Base-by-base conservation (phyloP, 2,329 filamentous ascomycete genomes). In the Fusarium staphyleae region DNA sequence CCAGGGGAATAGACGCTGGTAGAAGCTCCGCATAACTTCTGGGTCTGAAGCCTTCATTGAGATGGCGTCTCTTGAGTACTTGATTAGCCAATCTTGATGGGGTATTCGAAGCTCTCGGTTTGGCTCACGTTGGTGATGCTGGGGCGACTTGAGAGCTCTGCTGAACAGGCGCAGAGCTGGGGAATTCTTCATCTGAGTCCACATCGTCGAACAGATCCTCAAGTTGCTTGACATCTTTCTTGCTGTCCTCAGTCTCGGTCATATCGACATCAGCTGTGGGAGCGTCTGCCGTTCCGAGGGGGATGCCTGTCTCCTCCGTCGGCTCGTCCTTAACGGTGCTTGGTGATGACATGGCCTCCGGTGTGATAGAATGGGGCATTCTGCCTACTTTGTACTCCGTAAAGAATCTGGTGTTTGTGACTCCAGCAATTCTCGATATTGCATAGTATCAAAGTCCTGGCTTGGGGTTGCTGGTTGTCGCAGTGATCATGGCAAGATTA, bases 1-100 rank as follows among this genome's bases (percentile, higher is more conserved):
- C 81, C 96, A 99, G 4, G 95, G 95, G 67, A 98, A 98, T 30
- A 99, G 81, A 40, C 95, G 90, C 70, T 96, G 90, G 72, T 99
- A 99, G 77, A 97, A 99, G 60, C 89, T 90, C 66, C 90, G 86
- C 86, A 98, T 92, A 10, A 96, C 84, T 69, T 93, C 90, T 2
- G 90, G 87, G 64, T 96, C 91, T 32, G 86, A 89, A 34, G 83
- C 79, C 30, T 74, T 77, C 28, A 80, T 65, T 0, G 73, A 67
- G 12, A 72, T 55, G 7, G 69, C 47, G 40, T 74, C 72, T 40
- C 74, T 76, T 32, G 7, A 24, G 16, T 14, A 30, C 9, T 5
- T 5, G 8, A 18, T 63, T 39, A 66, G 63, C 48, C 15, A 16
- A 39, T 26, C 8, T 34, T 18, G 9, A 15, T 10, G 18, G n/a